Base-by-base conservation (phyloP, 495 filamentous ascomycete genomes). In the Aspergillus mulundensis region DNA sequence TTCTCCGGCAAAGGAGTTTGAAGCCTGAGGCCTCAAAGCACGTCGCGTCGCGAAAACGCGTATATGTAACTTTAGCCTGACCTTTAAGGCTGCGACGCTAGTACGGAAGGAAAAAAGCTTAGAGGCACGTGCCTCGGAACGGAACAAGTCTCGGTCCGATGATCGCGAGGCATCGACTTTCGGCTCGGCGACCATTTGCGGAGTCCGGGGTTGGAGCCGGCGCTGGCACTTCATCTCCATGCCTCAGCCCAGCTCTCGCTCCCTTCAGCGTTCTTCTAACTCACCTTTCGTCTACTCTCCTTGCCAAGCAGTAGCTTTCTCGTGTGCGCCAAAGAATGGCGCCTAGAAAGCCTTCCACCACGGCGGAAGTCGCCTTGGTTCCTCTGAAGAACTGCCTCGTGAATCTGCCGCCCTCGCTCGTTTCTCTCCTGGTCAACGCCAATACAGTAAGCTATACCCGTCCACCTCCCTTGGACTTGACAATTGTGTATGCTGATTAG, bases 301-400 rank as follows among this genome's bases (percentile, higher is more conserved):
- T 34, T 42, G 23, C 39, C 40, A 14, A 20, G 44, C 53, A 38
- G 42, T 18, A 21, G 12, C 53, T 38, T 56, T 56, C 54, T 52
- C 21, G 10, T 50, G 52, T 40, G 62, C 63, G 66, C 62, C 51
- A 64, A 51, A 70, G 20, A 53, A 87, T 87, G 84, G 84, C 83
- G 61, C 81, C 84, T 63, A 87, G 78, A 71, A 89, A 85, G 73
- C 78, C 81, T 59, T 83, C 86, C 30, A 83, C 83, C 0, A 79
- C 84, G 45, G 90, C 87, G 38, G 89, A 94, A 71, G 78, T 96
- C 55, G 85, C 84, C 40, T 79, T 96, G 20, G 80, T 88, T 20
- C 87, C 90, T 51, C 80, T 97, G 10, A 95, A 95, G 73, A 96
- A 87, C 66, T 97, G 94, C 71, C 81, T 98, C 18, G 89, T 96